Evolutionary conservation across 2,329 filamentous ascomycete species (phyloP).

Genomic region (Myriosclerotinia curreyana): DNA sequence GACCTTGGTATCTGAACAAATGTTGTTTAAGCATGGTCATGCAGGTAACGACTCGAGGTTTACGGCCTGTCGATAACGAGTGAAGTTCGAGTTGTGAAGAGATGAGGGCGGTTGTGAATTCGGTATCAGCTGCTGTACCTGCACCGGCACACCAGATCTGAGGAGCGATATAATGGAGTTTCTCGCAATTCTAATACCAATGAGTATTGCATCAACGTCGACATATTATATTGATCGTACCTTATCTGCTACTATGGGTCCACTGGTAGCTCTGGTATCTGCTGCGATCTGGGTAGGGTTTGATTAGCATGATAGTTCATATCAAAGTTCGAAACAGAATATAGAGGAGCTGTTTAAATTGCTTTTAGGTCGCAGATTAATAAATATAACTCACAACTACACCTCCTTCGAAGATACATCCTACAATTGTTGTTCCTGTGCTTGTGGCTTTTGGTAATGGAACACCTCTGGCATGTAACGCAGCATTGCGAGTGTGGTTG

Average conservation of each 20-base stretch:
- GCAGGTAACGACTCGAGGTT: constrained; percentile 95
- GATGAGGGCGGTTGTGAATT: constrained; percentile 98
- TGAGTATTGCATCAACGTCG: constrained; percentile 11
- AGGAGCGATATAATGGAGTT: constrained; percentile 97
- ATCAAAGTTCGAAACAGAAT: not conserved
- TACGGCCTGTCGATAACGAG: constrained; percentile 90
- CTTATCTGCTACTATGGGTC: constrained; percentile 98
- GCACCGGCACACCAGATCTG: constrained; percentile 99
- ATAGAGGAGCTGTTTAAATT: not conserved
- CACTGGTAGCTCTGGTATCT: constrained; percentile 95
- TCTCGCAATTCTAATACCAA: constrained; percentile 83
- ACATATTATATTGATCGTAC: constrained; percentile 42
- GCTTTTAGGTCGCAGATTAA: not conserved
- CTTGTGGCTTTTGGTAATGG: constrained; percentile 96
- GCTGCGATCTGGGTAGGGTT: constrained; percentile 71
- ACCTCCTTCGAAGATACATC: constrained; percentile 92
- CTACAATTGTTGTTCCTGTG: constrained; percentile 98
- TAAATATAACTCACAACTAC: constrained; percentile 68
- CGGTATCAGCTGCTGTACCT: constrained; percentile 95
- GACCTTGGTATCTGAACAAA: constrained; percentile 95
- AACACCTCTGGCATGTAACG: constrained; percentile 88
- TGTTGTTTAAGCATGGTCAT: constrained; percentile 99
- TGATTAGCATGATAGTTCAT: constrained; percentile 25
- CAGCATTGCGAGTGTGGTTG: constrained; percentile 99
- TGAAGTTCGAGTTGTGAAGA: constrained; percentile 98